Base-by-base conservation (phyloP, 169 alveolate species). In the Cryptosporidium xiaoi region DNA sequence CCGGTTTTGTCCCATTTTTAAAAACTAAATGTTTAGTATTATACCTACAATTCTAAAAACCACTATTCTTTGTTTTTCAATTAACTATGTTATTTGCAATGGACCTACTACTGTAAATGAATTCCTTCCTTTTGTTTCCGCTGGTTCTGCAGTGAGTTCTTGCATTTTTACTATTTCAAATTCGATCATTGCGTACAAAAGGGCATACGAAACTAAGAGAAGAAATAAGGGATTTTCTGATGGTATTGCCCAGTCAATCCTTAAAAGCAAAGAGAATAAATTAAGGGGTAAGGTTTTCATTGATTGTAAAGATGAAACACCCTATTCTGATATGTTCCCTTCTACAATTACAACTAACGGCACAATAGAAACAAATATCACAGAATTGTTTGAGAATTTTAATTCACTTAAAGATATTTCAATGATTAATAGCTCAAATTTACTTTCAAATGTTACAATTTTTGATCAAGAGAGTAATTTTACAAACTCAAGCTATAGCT, bases 121-220 rank as follows among this genome's bases (percentile, higher is more conserved):
- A 55, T 69, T 69, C 56, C 44, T 69, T n/a, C 68, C 51, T 50
- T 69, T 51, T 53, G 51, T 69, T 34, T 69, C 83, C 3, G 60
- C 10, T 53, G 83, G 56, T 31, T 64, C 83, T 24, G 68, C 58
- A n/a, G 27, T 69, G 3, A 53, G 29, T 66, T 69, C 83, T 12
- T 66, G 34, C 20, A 24, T 69, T 27, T 53, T 69, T 33, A 51
- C 83, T 6, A 31, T 69, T 16, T 69, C 83, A 0, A 69, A 56
- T 69, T 51, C 68, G 0, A 53, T 53, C 6, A 31, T 4, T 7
- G 31, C 67, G 15, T 33, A 51, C 13, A 53, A 50, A 69, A 69
- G 18, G 29, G n/a, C 56, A 12, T 13, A 53, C 51, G 36, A 69
- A 31, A 27, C 20, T 15, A 69, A 53, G 51, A 51, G 56, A 33